Base-by-base conservation (phyloP, 1,139 yeast genomes). In the Suhomyces ambrosiae region DNA sequence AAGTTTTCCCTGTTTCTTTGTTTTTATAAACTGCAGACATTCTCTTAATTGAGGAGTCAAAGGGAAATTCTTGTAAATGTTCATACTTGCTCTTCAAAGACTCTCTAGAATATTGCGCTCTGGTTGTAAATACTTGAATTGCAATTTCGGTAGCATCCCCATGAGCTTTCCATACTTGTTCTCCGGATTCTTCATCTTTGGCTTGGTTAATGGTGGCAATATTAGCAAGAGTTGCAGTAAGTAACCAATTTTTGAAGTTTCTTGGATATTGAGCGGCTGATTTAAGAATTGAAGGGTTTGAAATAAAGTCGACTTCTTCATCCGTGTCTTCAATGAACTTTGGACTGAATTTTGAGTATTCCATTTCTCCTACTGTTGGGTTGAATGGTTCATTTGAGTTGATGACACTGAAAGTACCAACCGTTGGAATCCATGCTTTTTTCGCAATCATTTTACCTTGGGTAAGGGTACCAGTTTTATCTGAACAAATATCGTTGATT, bases 381-480 rank as follows among this genome's bases (percentile, higher is more conserved):
- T 72, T 73, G 45, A 71, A 70, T 2, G 77, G 67, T 34, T 69
- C 60, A 50, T 67, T 52, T 23, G 64, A 45, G 34, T 63, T 61
- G 26, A 54, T 52, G 36, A 65, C 66, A 32, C 62, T 56, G 32
- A 52, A 52, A 7, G 68, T 63, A 3, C 66, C 68, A 23, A 66
- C 61, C 3, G 61, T 56, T 16, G 74, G 74, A 33, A 56, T 46
- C 68, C 65, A 61, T 8, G 53, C 62, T 44, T 56, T 62, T 38
- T 54, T 65, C 7, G 74, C 78, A 48, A 64, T 56, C 79, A 74
- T 74, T 37, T 68, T 65, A 41, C 77, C 77, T 43, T 68, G 67
- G 9, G 80, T 75, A 44, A 75, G 60, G 7, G 80, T 75, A 30
- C 80, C 80, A 7, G 80, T 75, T 47, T 75, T 75, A 53, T 75